Conservation (phyloP, 495 filamentous ascomycete species). For the Penicillium herquei region DNA sequence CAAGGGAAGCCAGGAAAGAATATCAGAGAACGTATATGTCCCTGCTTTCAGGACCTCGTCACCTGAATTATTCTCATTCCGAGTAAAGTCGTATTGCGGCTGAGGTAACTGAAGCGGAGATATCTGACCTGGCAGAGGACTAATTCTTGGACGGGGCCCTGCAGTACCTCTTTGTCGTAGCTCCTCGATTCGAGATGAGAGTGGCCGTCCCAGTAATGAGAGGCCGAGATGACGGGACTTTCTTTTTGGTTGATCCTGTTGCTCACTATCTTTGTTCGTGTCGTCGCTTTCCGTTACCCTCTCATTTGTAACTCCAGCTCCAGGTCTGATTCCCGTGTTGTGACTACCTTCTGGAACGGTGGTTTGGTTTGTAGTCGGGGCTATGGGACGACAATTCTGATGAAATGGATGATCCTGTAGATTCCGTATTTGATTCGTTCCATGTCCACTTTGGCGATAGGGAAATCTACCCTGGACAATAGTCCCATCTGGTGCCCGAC, state of each 20-base stretch:
- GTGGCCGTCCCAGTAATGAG: slow-evolving; percentile 5
- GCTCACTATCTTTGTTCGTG: neutral
- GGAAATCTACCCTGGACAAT: slow-evolving; percentile 39
- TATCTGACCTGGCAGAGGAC: neutral
- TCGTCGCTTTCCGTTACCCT: neutral
- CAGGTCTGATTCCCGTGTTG: neutral
- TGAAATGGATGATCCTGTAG: slow-evolving; percentile 40
- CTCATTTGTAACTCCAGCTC: neutral
- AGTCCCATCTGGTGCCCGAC: slow-evolving; percentile 39
- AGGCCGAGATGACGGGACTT: neutral
- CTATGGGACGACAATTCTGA: slow-evolving; percentile 20
- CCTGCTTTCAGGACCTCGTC: neutral
- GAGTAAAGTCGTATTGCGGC: neutral
- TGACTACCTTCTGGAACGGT: no score
- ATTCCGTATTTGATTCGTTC: slow-evolving; percentile 21
- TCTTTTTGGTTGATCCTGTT: neutral
- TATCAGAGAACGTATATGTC: neutral
- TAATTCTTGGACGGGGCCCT: neutral
- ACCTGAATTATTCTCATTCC: neutral
- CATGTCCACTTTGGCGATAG: slow-evolving; percentile 40
- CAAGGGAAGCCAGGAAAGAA: slow-evolving; percentile 11
- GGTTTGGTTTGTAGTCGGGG: neutral
- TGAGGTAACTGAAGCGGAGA: neutral
- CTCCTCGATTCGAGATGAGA: neutral
- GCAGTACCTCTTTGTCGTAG: neutral